A percentile compares a stretch with the other conserved stretches of the same genome.
phyloP scores from a whole-genome alignment of 2,329 filamentous ascomycete species.

The Cyphellophora europaea region DNA sequence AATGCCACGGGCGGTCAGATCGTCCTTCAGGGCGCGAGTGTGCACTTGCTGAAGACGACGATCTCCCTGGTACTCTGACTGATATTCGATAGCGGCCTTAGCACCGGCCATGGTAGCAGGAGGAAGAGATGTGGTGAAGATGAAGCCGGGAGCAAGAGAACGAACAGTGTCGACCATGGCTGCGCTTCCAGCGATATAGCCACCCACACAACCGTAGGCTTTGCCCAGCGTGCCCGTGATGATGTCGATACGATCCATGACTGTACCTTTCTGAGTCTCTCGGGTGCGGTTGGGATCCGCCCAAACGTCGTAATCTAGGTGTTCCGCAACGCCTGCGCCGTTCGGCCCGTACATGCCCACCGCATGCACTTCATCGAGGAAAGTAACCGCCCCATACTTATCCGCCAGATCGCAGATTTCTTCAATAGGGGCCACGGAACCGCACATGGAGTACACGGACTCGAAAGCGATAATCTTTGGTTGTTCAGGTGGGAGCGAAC shows the following conservation, averaged over 20 bases:
- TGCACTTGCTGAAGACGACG: conserved; percentile 90
- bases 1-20: conserved; percentile 69
- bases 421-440: conserved; percentile 90
- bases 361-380: conserved; percentile 96
- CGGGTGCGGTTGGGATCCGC: conserved; percentile 54
- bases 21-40: conserved; percentile 86
- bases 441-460: conserved; percentile 99
- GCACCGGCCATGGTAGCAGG: conserved; percentile 96
- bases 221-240: conserved; percentile 97
- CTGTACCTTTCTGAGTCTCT: conserved; percentile 52
- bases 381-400: conserved; percentile 95
- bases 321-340: conserved; percentile 92
- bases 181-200: conserved; percentile 86
- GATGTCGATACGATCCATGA: conserved; percentile 95
- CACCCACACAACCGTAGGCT: conserved; percentile 93
- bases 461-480: conserved; percentile 99
- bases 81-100: conserved; percentile 84
- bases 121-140: conserved; percentile 94
- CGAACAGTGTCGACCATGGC: conserved; percentile 87
- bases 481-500: conserved; percentile 69
- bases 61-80: conserved; percentile 75
- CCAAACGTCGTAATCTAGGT: conserved; percentile 88
- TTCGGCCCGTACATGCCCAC: conserved; percentile 98
- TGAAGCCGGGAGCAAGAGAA: conserved; percentile 92
- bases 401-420: conserved; percentile 93